These are phyloP conservation scores for Dipteronia sinensis DNA, from an alignment of 345 rosid genomes.

Conservation along the genomic window DNA sequence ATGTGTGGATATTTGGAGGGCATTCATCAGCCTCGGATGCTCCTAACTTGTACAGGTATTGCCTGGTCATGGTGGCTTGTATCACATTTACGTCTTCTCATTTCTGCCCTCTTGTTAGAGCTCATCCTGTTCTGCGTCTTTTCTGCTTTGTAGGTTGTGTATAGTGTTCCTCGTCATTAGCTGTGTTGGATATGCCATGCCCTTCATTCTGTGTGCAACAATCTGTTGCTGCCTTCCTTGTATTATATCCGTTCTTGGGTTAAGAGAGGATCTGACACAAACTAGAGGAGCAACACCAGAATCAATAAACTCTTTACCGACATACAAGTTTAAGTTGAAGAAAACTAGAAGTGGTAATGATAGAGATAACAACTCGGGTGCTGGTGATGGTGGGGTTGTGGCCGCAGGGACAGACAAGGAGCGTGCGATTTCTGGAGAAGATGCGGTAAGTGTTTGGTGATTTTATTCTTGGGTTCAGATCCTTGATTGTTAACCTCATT, in stretches of 20 bases:
- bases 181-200: conserved; percentile 99
- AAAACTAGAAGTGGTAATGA: conserved; percentile 59
- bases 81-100: not conserved
- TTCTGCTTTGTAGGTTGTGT: conserved; percentile 69
- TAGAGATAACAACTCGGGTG: conserved; percentile 43
- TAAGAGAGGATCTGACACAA: conserved; percentile 84
- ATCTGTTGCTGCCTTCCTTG: conserved; percentile 98
- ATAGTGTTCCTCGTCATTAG: conserved; percentile 93
- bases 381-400: conserved; percentile 78
- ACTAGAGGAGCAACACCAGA: conserved; percentile 92
- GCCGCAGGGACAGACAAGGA: conserved; percentile 94
- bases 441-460: conserved; percentile 62
- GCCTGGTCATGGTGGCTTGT: not conserved
- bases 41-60: conserved; percentile 93
- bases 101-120: conserved; percentile 5
- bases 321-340: conserved; percentile 84
- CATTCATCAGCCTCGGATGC: conserved; percentile 85
- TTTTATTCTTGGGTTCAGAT: not conserved
- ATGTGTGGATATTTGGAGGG: conserved; percentile 98
- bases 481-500: not conserved
- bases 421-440: conserved; percentile 82
- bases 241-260: conserved; percentile 88
- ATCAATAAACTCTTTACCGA: conserved; percentile 84
- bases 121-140: conserved; percentile 11
- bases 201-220: conserved; percentile 94